Evolutionary conservation across 768 basidiomycete genomes (phyloP), one percentile per base, ranked within the genome.

Genomic region (Tricholoma hemisulphureum): DNA sequence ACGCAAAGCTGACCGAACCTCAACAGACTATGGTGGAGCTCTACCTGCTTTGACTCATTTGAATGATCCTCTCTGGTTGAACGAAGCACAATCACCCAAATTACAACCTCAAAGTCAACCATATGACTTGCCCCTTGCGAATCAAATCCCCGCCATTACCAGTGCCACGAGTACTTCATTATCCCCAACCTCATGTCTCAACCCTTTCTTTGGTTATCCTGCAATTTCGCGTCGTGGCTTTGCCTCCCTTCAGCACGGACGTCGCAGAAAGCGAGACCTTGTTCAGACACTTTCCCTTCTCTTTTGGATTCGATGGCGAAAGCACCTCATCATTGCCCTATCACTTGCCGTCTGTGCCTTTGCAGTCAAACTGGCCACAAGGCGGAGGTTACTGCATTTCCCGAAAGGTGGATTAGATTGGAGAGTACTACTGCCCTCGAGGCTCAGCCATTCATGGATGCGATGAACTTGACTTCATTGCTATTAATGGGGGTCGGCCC

Each of bases 151-250:
- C 55, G 59, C 59, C 48, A 57, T 63, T 56, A 63, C 62, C 48
- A 57, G 62, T 56, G 63, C 62, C 55, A 61, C 61, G 45, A 60
- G 64, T 55, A 63, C 64, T 55, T 62, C 62, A 45, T 61, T 69
- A 56, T 77, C 85, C 8, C 77, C 86, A 18, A 83, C 80, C 28
- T 90, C 89, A 24, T 66, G 74, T 34, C 71, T 82, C 37, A 91
- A 90, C 61, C 90, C 90, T 1, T 91, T 86, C 71, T 92, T 83
- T 60, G 89, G 89, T 3, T 91, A 91, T 65, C 87, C 89, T 6
- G 76, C 78, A 39, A 75, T 63, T 57, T 69, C 64, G 56, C 68
- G 67, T 56, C 70, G 55, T 51, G 73, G 67, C 29, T 73, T 70
- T n/a, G 72, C 79, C 51, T 70, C 74, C 14, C 75, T 88, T 60